These are phyloP conservation scores for Boletus vinaceobasis DNA, from an alignment of 768 basidiomycete species.

Conservation along the genomic window DNA sequence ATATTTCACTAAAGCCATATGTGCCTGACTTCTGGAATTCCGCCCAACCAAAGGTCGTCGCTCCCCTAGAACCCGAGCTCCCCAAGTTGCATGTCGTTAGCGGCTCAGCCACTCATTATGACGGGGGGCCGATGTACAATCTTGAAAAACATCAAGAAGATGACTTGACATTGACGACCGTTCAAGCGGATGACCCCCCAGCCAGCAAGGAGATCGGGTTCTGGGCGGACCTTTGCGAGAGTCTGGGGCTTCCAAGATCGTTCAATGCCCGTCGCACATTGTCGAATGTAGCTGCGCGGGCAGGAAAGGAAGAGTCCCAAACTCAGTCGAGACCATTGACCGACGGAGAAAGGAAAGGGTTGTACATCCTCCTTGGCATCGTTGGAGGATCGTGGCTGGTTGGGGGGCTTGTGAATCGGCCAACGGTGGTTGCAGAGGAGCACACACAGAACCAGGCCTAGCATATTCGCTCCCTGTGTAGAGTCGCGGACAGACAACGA, in stretches of 20 bases:
- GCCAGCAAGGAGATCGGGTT: slow-evolving; percentile 19
- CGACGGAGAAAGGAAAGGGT: slow-evolving; percentile 44
- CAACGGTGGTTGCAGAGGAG: slow-evolving; percentile 7
- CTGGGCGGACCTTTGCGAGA: slow-evolving; percentile 36
- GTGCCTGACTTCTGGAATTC: slow-evolving; percentile 59
- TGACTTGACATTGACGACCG: background rate
- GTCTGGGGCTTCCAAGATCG: slow-evolving; percentile 35
- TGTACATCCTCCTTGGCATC: slow-evolving; percentile 48
- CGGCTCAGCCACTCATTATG: slow-evolving; percentile 43
- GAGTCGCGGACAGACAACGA: background rate
- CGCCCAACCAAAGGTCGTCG: slow-evolving; percentile 34
- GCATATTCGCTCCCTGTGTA: slow-evolving; percentile 5
- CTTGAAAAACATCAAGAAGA: slow-evolving; percentile 28
- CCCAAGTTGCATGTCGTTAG: slow-evolving; percentile 54
- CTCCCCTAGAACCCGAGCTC: slow-evolving; percentile 21
- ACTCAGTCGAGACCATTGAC: slow-evolving; percentile 35
- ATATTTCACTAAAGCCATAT: slow-evolving; percentile 45
- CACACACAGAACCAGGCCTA: slow-evolving; percentile 13
- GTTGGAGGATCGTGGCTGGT: slow-evolving; percentile 47
- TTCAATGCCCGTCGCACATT: slow-evolving; percentile 22
- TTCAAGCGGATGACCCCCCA: slow-evolving; percentile 11
- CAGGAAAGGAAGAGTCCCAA: slow-evolving; percentile 13
- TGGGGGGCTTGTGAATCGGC: slow-evolving; percentile 33
- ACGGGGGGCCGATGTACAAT: slow-evolving; percentile 46
- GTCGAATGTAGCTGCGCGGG: slow-evolving; percentile 9